Evolutionary conservation across 1,139 yeast species (phyloP), one percentile per base, ranked within the genome.

Genomic region (Blastobotrys elegans): DNA sequence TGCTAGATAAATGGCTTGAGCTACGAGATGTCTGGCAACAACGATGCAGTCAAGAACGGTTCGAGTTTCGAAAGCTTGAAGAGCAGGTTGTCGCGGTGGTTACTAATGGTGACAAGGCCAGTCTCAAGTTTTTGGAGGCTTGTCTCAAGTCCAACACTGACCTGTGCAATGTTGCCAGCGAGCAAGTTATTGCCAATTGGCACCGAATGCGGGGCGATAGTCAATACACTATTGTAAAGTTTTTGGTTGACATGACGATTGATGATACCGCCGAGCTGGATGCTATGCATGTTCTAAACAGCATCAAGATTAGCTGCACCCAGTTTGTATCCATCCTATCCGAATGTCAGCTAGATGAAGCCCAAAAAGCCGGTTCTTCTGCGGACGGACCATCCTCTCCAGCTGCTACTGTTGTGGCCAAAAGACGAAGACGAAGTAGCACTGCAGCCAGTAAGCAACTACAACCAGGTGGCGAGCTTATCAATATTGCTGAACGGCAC

Each of bases 401-500:
- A 5, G 27, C 27, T 24, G 27, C 10, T 24, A 10, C 27, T 5
- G 10, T 10, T 5, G 52, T 57, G 26, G 58, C 58, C 40, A 61
- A 65, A 65, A 51, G 76, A 67, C 76, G 88, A 64, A 81, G 96
- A 74, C 76, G 95, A 69, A 72, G 87, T 60, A 85, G 95, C 4
- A 83, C 90, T 2, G 77, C 83, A 44, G 77, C 84, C 42, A 77
- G 90, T 7, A 83, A 78, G 63, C 84, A 80, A 56, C 74, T 87
- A 74, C 87, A 84, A 52, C 88, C 84, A 51, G 68, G 70, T 44
- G 82, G 79, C 38, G 85, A 80, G 50, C 76, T 88, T 44, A 80
- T 84, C 20, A 75, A 72, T 47, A 72, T 85, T 66, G 97, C 97
- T 1, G 83, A 88, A 43, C 67, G 72, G 27, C 96, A 89, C 60